Conservation (phyloP, 805 yeast genomes). For the Sungouiozyma ichnusensis region DNA sequence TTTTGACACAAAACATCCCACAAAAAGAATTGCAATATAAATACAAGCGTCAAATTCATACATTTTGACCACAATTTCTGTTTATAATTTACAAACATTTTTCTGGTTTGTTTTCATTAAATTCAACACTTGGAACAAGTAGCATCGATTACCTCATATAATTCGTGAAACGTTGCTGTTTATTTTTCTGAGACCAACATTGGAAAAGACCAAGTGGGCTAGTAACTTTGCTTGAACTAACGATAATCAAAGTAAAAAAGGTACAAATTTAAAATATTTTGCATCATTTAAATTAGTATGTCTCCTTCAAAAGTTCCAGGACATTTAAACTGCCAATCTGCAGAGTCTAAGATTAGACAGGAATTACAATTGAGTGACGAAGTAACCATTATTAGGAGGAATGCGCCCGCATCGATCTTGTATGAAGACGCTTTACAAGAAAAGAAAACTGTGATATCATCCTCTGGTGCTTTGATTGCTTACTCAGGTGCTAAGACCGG, state of each 20-base stretch:
- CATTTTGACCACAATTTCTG: no score
- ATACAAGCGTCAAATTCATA: background rate
- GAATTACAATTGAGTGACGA: constrained; percentile 46
- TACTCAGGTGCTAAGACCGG: constrained; percentile 95
- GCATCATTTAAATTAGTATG: background rate
- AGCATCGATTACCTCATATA: no score
- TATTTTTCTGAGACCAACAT: no score
- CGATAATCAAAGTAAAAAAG: no score
- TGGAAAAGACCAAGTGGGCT: no score
- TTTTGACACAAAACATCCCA: background rate
- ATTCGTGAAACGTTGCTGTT: no score
- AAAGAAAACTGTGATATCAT: constrained; percentile 80
- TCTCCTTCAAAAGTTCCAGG: constrained; percentile 8
- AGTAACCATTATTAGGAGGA: constrained; percentile 61
- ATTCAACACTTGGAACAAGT: no score
- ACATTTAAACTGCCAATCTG: constrained; percentile 10
- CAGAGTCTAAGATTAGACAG: constrained; percentile 24
- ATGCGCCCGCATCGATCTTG: constrained; percentile 83
- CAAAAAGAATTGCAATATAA: background rate
- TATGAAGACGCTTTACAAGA: constrained; percentile 93
- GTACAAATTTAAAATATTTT: no score
- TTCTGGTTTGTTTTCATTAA: no score
- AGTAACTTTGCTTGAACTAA: no score
- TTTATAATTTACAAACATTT: no score
- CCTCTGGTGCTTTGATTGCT: constrained; percentile 92